Evolutionary conservation across 2,329 filamentous ascomycete species (phyloP), one percentile per base, ranked within the genome.

Genomic region (Diplodia seriata): DNA sequence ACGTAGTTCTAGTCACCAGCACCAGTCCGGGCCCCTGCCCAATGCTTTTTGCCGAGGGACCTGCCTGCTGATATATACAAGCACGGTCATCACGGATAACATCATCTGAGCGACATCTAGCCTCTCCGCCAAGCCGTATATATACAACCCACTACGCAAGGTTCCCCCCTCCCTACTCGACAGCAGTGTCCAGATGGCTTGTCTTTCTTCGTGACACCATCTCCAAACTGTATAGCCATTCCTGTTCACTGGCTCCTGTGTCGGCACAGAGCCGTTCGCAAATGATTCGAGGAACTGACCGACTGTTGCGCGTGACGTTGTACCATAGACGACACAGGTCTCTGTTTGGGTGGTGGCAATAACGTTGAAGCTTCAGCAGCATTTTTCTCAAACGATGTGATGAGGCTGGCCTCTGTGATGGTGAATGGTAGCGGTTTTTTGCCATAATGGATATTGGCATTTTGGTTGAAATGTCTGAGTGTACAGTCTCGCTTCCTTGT

Each of bases 321-420:
- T 26, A 26, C 26, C 26, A 26, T 26, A 26, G 2, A 26, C 4
- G 26, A 26, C 26, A 26, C 26, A 33, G 31, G 31, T 12, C 36
- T 38, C 36, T 9, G 18, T 9, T 47, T 20, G 2, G 6, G 3
- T 9, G 18, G 40, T n/a, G 18, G 1, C 7, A n/a, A 7, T 47
- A 18, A 20, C 7, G 38, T 2, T 3, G 6, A n/a, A n/a, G 3
- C 0, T 20, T 47, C 3, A 11, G 43, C 43, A 20, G 8, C 18
- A 47, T 12, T 47, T 47, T 47, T 1, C 7, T 47, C 4, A 2
- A 4, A 4, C 20, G 1, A 47, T 47, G 43, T 1, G 1, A 3
- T 47, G n/a, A n/a, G 0, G 2, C 3, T 0, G 1, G 43, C 3
- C 4, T 9, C 9, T 3, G 4, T 47, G 43, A 47, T 20, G 1